These are phyloP conservation scores for Spergularia bocconei DNA, from an alignment of 148 eudicot species.

Conservation along the genomic window DNA sequence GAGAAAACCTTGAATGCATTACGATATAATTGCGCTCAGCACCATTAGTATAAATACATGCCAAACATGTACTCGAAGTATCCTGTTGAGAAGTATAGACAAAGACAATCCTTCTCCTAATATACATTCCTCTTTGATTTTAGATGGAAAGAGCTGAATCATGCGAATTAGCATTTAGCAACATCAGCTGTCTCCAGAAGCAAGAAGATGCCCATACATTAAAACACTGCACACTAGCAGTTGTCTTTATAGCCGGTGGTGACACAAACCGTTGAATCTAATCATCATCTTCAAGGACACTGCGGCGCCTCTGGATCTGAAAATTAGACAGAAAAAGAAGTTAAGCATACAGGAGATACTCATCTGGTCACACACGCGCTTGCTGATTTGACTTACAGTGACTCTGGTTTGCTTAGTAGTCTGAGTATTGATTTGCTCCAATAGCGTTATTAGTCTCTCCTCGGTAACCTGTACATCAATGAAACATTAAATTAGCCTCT, in stretches of 20 bases:
- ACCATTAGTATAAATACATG: not conserved
- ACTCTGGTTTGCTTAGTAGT: constrained; percentile 91
- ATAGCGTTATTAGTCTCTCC: constrained; percentile 78
- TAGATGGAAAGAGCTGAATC: constrained; percentile 1
- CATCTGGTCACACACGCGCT: not conserved
- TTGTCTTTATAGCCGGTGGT: not conserved
- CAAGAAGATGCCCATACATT: not conserved
- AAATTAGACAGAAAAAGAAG: constrained; percentile 9
- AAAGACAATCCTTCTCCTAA: not conserved
- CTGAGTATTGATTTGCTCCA: constrained; percentile 96
- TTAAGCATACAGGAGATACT: constrained; percentile 8
- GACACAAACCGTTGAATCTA: constrained; percentile 25
- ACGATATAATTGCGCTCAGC: not conserved
- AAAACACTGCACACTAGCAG: not conserved
- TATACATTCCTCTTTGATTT: constrained; percentile 5
- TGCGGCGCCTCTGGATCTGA: constrained; percentile 98
- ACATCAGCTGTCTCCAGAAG: not conserved
- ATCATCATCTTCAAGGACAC: constrained; percentile 94
- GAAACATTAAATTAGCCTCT: constrained; percentile 1
- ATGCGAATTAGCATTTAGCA: not conserved
- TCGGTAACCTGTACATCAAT: constrained; percentile 68
- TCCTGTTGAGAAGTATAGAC: constrained; percentile 3
- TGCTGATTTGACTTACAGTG: constrained; percentile 53
- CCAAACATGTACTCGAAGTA: not conserved
- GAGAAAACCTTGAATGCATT: not conserved